A percentile compares a stretch with the other conserved stretches of the same genome.
phyloP scores from a whole-genome alignment of 176 grass and related monocot species.

The Juncus inflexus region DNA sequence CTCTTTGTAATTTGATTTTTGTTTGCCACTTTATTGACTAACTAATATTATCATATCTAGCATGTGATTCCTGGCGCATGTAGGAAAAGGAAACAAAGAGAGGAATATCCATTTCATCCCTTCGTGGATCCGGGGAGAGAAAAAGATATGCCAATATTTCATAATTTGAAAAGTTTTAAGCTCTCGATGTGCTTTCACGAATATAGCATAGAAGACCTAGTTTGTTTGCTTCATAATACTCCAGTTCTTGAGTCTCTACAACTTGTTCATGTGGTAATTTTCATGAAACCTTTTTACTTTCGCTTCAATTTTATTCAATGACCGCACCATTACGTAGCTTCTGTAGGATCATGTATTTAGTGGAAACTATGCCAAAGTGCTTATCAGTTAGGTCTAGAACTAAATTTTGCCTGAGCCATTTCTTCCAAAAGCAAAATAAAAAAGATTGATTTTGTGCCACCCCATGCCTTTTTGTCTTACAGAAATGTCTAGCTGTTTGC shows the following conservation, averaged over 20 bases:
- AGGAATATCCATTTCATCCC: neutral
- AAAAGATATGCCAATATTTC: neutral
- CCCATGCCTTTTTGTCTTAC: neutral
- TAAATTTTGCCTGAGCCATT: too few species aligned
- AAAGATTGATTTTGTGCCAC: neutral
- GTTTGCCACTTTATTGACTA: neutral
- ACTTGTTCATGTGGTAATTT: conserved; percentile 1
- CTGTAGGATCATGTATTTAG: too few species aligned
- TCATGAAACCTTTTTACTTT: too few species aligned
- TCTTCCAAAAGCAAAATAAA: too few species aligned
- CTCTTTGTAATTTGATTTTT: too few species aligned
- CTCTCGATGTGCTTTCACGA: neutral
- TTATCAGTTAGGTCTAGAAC: neutral
- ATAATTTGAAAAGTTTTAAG: neutral
- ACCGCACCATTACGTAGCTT: too few species aligned
- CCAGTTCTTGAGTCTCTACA: neutral
- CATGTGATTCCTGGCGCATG: neutral
- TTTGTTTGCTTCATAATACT: conserved; percentile 3
- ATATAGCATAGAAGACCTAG: neutral
- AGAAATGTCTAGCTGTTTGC: neutral
- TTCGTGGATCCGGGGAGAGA: neutral
- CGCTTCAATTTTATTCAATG: too few species aligned
- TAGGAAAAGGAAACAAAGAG: too few species aligned
- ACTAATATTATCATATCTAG: neutral
- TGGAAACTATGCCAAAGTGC: neutral